Conservation (phyloP, 805 yeast species). For the Kodamaea fukazawae region DNA sequence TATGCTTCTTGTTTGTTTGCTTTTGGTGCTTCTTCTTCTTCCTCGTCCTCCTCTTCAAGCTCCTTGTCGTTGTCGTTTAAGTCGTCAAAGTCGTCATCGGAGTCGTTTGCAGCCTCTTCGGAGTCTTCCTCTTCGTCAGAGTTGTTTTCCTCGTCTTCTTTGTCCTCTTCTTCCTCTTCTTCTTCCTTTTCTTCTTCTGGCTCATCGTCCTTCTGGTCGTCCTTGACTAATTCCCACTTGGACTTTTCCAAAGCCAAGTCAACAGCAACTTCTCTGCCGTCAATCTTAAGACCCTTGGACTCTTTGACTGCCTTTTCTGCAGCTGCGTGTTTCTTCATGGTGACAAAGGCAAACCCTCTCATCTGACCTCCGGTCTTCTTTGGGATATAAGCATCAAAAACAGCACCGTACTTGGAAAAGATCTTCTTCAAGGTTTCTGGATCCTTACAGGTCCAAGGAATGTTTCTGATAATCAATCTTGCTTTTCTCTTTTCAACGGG, state of each 20-base stretch:
- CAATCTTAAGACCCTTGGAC: conserved; percentile 71
- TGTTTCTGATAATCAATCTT: conserved; percentile 81
- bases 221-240: conserved; percentile 67
- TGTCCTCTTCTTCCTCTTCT: conserved; percentile 39
- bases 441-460: conserved; percentile 93
- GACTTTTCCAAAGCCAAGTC: conserved; percentile 89
- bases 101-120: conserved; percentile 26
- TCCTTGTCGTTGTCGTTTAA: conserved; percentile 36
- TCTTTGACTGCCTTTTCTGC: conserved; percentile 83
- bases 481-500: conserved; percentile 77
- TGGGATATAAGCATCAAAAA: conserved; percentile 86
- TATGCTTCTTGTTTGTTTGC: conserved; percentile 64
- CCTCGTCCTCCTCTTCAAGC: conserved; percentile 28
- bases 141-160: conserved; percentile 34
- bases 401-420: conserved; percentile 79
- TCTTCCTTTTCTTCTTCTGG: conserved; percentile 40
- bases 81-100: conserved; percentile 27
- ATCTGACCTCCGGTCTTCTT: conserved; percentile 82
- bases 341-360: conserved; percentile 93
- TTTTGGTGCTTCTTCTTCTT: conserved; percentile 31
- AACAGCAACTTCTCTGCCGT: conserved; percentile 89
- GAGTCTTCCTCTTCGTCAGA: conserved; percentile 39
- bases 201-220: conserved; percentile 30
- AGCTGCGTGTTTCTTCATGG: conserved; percentile 73
- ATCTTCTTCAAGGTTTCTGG: conserved; percentile 66